Conservation (phyloP, 108 stramenopile species). For the Craspedostauros australis region DNA sequence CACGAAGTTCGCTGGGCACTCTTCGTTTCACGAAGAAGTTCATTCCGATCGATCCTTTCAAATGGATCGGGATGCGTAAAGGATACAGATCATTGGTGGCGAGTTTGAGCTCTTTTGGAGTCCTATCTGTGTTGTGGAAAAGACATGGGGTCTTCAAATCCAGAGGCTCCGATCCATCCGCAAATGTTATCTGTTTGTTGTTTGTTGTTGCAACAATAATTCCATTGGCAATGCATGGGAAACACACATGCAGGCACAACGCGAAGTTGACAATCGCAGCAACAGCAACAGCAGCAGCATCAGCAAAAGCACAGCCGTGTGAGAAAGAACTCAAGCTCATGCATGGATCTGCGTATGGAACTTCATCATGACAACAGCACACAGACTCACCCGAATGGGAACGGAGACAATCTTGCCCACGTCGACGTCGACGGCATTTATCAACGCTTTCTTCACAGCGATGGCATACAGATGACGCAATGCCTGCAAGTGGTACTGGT, state of each 20-base stretch:
- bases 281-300: too few species aligned
- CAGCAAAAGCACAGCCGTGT: too few species aligned
- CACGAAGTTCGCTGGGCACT: conserved; percentile 58
- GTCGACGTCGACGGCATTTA: conserved; percentile 89
- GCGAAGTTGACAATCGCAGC: too few species aligned
- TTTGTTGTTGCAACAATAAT: conserved; percentile 11
- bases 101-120: conserved; percentile 30
- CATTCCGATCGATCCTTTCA: conserved; percentile 12
- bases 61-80: conserved; percentile 10
- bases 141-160: conserved; percentile 33
- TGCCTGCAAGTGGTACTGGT: conserved; percentile 96
- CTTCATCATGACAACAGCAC: conserved; percentile 13
- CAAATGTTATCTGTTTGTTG: conserved; percentile 18
- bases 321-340: conserved; percentile 20
- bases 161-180: conserved; percentile 12
- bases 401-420: conserved; percentile 67
- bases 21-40: conserved; percentile 78
- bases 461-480: conserved; percentile 96
- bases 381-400: conserved; percentile 50
- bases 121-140: conserved; percentile 22
- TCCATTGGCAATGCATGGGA: too few species aligned
- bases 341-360: neutral
- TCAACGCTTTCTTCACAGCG: conserved; percentile 74
- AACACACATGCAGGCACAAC: too few species aligned
- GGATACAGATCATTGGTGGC: conserved; percentile 47